These are phyloP conservation scores for Golubevia sp. DNA, from an alignment of 1,284 basidiomycete genomes.

Conservation along the genomic window DNA sequence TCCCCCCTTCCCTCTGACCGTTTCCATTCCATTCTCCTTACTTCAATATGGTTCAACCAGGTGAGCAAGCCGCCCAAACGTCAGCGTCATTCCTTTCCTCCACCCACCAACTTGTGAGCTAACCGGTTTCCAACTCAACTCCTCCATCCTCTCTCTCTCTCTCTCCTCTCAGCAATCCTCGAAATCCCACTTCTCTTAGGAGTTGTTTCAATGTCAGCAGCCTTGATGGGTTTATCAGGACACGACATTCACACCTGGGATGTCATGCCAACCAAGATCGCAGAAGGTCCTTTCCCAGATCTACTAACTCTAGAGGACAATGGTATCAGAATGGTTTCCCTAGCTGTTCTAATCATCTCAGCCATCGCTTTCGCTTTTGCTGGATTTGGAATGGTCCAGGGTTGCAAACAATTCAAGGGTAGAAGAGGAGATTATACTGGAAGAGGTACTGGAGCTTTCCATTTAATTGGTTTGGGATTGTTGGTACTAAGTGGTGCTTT, in stretches of 20 bases:
- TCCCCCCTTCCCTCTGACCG: too few species aligned
- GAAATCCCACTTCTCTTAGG: constrained; percentile 37
- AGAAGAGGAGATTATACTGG: constrained; percentile 35
- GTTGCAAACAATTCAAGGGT: constrained; percentile 34
- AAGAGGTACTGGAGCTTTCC: constrained; percentile 37
- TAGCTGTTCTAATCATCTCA: constrained; percentile 25
- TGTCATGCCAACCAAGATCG: constrained; percentile 4
- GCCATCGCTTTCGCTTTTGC: constrained; percentile 30
- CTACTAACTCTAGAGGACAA: constrained; percentile 30
- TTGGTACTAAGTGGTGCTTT: constrained; percentile 28
- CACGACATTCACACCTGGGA: constrained; percentile 22
- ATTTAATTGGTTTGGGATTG: constrained; percentile 29
- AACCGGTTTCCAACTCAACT: too few species aligned
- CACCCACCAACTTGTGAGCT: too few species aligned
- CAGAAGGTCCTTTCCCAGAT: background rate
- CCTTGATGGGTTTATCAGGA: constrained; percentile 31
- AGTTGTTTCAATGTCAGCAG: constrained; percentile 30
- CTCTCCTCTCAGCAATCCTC: constrained; percentile 15
- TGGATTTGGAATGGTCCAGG: constrained; percentile 24
- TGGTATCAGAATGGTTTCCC: constrained; percentile 28
- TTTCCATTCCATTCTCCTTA: too few species aligned
- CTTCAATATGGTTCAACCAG: too few species aligned
- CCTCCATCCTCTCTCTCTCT: too few species aligned
- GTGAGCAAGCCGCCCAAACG: too few species aligned
- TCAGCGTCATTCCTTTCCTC: too few species aligned